Base-by-base conservation (phyloP, 2,329 filamentous ascomycete genomes). In the Aspergillus ruber region DNA sequence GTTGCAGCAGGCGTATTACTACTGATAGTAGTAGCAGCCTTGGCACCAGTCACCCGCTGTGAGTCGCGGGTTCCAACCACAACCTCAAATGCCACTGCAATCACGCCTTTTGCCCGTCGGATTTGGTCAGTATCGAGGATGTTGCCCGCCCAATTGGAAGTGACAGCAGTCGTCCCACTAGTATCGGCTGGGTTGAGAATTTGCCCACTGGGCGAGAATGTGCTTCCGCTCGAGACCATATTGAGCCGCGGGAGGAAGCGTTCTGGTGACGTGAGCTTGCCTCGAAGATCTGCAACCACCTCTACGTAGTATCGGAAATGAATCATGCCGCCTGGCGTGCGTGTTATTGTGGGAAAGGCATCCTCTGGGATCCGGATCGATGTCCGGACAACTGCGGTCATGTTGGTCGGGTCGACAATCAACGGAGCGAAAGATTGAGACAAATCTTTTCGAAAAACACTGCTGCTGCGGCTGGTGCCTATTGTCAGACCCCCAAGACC, bases 241-340 rank as follows among this genome's bases (percentile, higher is more conserved):
- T 74, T 76, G 43, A 78, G 67, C 38, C 74, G 77, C 8, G 78
- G 79, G 15, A 83, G 70, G 55, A 80, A 79, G 38, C 83, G 78
- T 59, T 89, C 85, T 44, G 89, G 82, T n/a, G 81, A 82, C 1
- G 84, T 81, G 36, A 96, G 72, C 63, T 89, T 93, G 33, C 91
- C 91, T 42, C 93, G 90, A 0, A 97, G 77, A 63, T 98, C 93
- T 18, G 96, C 82, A 23, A 97, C 84, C 2, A 96, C 88, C 67
- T 98, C 93, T 17, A 96, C 79, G 56, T 90, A 88, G 62, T 98
- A 97, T 56, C 85, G 88, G 73, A 98, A 97, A 58, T 85, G 90
- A 55, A 98, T 93, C 84, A 97, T 93, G 29, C 88, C 85, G 3
- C 91, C 90, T 0, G 93, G 93, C 0, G 96, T 89, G 46, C 84